A percentile compares a stretch with the other conserved stretches of the same genome.
These are phyloP conservation scores for Balansia obtecta DNA, from an alignment of 2,329 filamentous ascomycete genomes.

Conservation along the genomic window DNA sequence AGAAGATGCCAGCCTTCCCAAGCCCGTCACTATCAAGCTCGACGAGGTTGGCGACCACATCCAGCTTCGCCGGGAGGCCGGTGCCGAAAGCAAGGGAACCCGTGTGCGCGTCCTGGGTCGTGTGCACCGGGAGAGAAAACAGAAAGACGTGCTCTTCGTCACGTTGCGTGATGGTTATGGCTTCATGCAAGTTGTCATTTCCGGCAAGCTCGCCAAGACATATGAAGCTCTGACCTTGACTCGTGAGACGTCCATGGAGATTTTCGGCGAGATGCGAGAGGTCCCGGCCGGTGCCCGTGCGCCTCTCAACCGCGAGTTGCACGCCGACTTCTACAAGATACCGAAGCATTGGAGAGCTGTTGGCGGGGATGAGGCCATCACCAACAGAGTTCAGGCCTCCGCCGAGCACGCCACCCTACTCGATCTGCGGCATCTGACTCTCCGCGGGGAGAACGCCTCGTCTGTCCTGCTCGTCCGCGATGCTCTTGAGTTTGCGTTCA, in stretches of 20 bases:
- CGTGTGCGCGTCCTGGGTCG: constrained; percentile 70
- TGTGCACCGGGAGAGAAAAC: constrained; percentile 67
- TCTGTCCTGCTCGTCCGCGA: constrained; percentile 79
- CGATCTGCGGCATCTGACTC: constrained; percentile 71
- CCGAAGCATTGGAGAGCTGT: constrained; percentile 55
- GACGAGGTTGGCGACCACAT: constrained; percentile 17
- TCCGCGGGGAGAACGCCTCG: constrained; percentile 75
- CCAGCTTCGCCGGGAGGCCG: constrained; percentile 24
- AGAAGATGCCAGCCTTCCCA: constrained; percentile 61
- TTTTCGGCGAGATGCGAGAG: constrained; percentile 72
- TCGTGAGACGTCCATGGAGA: constrained; percentile 73
- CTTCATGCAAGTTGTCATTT: constrained; percentile 29
- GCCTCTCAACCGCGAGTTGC: constrained; percentile 74
- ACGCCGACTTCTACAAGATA: constrained; percentile 80
- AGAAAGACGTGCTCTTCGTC: constrained; percentile 79
- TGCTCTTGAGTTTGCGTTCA: constrained; percentile 69
- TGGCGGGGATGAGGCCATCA: constrained; percentile 81
- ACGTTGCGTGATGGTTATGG: constrained; percentile 71
- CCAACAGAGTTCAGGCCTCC: constrained; percentile 53
- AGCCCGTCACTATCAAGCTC: constrained; percentile 60
- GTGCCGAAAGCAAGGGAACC: constrained; percentile 44
- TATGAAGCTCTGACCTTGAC: constrained; percentile 81
- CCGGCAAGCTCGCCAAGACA: constrained; percentile 74
- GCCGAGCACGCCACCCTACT: constrained; percentile 51
- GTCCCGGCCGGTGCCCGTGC: constrained; percentile 69